Base-by-base conservation (phyloP, 2,329 filamentous ascomycete species). In the Trichophaea hybrida region DNA sequence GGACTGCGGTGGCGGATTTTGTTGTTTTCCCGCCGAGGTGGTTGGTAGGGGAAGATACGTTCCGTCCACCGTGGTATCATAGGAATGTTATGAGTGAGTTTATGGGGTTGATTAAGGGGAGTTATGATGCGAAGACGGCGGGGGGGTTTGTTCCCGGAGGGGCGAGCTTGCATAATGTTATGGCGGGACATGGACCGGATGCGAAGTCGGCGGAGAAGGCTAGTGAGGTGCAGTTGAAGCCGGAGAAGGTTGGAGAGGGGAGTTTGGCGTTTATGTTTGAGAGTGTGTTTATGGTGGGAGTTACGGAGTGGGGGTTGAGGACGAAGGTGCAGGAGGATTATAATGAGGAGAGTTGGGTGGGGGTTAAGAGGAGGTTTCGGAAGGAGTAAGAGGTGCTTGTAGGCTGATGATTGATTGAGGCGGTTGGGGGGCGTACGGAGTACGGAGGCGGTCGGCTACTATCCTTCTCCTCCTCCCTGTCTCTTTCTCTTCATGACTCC, bases 301-400 rank as follows among this genome's bases (percentile, higher is more conserved):
- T 86, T 31, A 85, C 83, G 1, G 82, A 85, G 64, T 87, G 83
- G 83, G 84, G 82, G 1, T 70, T 86, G 63, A 91, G 83, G 69
- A 73, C 77, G 68, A 86, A 86, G 72, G 79, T 86, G 44, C 84
- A 86, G 74, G 76, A 81, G 65, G 80, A 80, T 59, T 94, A 93
- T 69, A 89, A 82, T 69, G 80, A 83, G 59, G 85, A 94, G 75
- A 90, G 86, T 70, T 95, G 88, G 88, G 82, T 77, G 33, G 78
- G 78, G 0, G 73, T 86, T 56, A 79, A 80, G 71, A 77, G 81
- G 48, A 80, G 85, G 69, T 86, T 83, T 55, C 24, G 24, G 24
- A 24, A 24, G 24, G 24, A 24, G 24, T 24, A 24, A 24, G 24
- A 24, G 24, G 24, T 24, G 24, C 3, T 24, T 24, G 24, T 24